Base-by-base conservation (phyloP, 2,329 filamentous ascomycete species). In the Orbilia javanica region DNA sequence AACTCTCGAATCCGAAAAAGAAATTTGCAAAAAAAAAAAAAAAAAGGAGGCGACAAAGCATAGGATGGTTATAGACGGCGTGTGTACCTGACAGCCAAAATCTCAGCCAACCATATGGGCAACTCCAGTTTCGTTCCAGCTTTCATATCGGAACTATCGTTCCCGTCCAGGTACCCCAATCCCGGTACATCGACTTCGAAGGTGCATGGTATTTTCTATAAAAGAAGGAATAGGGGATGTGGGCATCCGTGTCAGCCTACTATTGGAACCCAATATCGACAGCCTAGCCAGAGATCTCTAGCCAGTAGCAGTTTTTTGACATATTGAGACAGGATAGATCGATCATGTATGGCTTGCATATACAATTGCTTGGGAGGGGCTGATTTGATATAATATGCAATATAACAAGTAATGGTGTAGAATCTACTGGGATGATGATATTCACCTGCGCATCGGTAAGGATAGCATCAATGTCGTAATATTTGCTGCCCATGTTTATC, bases 91-190 rank as follows among this genome's bases (percentile, higher is more conserved):
- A 96, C 88, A 31, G 93, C 93, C 65, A 99, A 92, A 89, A 97
- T 95, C 84, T 97, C 93, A 81, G 92, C 94, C 11, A 99, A 90
- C 96, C 96, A 99, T 80, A 98, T 88, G 1, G 96, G 96, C 0
- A 98, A 90, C 79, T 92, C 89, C 55, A 98, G 87, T 50, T 91
- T 90, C 0, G 93, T 95, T 77, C 93, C 92, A 68, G 90, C 85
- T 84, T 95, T 96, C 82, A 98, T 90, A 82, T 88, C 87, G 80
- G 87, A 87, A 53, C 87, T 88, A 25, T 92, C 88, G 82, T 93
- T 95, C 82, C 94, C 94, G 85, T 97, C 94, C 76, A 99, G 88
- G 84, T 97, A 93, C 81, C 94, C 94, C 53, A 98, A 89, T 71
- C 92, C 90, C 20, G 94, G 92, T 34, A 97, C 91, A 76, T 95